phyloP scores from a whole-genome alignment of 169 alveolate genomes.

The Plasmodium adleri region DNA sequence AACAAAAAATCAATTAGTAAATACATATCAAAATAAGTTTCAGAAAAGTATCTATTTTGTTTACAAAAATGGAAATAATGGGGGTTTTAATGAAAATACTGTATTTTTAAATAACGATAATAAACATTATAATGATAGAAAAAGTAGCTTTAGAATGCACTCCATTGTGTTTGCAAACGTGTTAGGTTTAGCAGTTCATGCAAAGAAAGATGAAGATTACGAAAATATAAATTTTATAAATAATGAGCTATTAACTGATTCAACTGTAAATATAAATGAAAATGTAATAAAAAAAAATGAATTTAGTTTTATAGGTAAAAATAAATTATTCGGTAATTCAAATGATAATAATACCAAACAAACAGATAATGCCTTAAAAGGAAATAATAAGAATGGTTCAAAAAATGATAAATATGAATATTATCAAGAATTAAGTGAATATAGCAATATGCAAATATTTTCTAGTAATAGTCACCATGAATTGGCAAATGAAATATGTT shows the following conservation, averaged over 20 bases:
- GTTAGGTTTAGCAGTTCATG: slow-evolving; percentile 29
- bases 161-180: slow-evolving; percentile 45
- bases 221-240: slow-evolving; percentile 21
- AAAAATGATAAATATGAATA: slow-evolving; percentile 70
- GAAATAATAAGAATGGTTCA: slow-evolving; percentile 20
- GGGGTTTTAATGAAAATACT: slow-evolving; percentile 37
- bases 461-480: slow-evolving; percentile 82
- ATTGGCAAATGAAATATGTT: slow-evolving; percentile 82
- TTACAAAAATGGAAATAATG: slow-evolving; percentile 38
- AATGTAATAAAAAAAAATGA: slow-evolving; percentile 38
- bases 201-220: slow-evolving; percentile 43
- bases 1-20: slow-evolving; percentile 47
- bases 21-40: slow-evolving; percentile 13
- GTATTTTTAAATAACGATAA: slow-evolving; percentile 16
- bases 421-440: slow-evolving; percentile 77
- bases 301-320: slow-evolving; percentile 39
- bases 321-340: slow-evolving; percentile 14
- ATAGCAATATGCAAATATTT: slow-evolving; percentile 77
- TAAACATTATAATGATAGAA: slow-evolving; percentile 31
- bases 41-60: slow-evolving; percentile 33
- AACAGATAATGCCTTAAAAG: slow-evolving; percentile 7
- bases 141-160: slow-evolving; percentile 11
- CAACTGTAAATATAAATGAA: neutral
- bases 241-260: neutral
- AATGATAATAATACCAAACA: slow-evolving; percentile 8